phyloP scores from a whole-genome alignment of 192 early-diverging fungal species.

The Gonapodya sp. region DNA sequence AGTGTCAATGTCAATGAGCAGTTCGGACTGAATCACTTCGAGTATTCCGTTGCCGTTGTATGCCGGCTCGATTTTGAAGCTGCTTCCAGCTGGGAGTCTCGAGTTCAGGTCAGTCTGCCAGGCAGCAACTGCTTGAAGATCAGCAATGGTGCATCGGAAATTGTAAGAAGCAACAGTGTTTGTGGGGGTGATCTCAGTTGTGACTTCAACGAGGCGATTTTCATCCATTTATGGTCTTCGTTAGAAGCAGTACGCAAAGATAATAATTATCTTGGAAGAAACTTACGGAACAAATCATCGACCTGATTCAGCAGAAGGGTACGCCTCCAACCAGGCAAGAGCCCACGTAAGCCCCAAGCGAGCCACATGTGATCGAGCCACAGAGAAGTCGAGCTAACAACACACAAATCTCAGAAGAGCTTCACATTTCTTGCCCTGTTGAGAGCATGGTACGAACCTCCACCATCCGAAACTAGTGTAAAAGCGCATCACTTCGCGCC shows the following conservation, averaged over 20 bases:
- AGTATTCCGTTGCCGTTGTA: conserved; percentile 37
- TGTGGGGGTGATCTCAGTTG: conserved; percentile 13
- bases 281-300: conserved; percentile 32
- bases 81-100: conserved; percentile 26
- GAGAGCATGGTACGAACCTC: conserved; percentile 16
- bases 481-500: conserved; percentile 36
- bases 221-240: too few relatives aligned
- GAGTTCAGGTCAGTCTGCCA: conserved; percentile 30
- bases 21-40: neutral
- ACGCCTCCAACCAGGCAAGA: conserved; percentile 31
- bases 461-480: conserved; percentile 32
- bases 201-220: too few relatives aligned
- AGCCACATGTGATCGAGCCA: conserved; percentile 29
- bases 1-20: conserved; percentile 19
- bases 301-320: conserved; percentile 26
- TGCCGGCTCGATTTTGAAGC: conserved; percentile 23
- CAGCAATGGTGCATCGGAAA: conserved; percentile 20
- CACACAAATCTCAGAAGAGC: neutral
- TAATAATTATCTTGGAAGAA: too few relatives aligned
- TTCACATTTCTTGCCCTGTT: neutral
- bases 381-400: conserved; percentile 13
- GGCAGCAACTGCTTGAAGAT: conserved; percentile 21
- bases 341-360: conserved; percentile 31
- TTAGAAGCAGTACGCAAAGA: too few relatives aligned
- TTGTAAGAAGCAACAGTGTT: conserved; percentile 12